Evolutionary conservation across 1,284 basidiomycete genomes (phyloP).

Genomic region (Irpex lacteus): DNA sequence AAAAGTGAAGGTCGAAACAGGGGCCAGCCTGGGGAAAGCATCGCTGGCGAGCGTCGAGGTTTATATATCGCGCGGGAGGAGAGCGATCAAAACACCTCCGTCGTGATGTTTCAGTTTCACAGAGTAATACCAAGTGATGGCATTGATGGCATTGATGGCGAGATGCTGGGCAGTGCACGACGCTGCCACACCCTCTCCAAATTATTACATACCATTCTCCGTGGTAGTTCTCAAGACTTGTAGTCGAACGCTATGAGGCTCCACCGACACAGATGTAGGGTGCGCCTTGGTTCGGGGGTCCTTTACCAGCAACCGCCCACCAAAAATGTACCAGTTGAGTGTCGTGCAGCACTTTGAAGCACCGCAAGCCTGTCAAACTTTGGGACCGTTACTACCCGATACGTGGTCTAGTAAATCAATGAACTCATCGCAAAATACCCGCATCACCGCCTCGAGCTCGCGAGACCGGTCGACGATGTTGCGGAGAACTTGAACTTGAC

Average conservation of each 20-base stretch:
- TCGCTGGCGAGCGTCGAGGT: slow-evolving; percentile 2
- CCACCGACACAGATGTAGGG: neutral
- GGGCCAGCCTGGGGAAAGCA: slow-evolving; percentile 20
- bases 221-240: neutral
- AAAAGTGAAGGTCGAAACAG: slow-evolving; percentile 21
- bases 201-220: neutral
- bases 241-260: neutral
- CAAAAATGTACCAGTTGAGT: neutral
- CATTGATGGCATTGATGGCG: neutral
- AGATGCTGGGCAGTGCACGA: neutral
- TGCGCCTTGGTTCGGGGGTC: neutral
- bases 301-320: neutral
- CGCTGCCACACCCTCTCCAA: neutral
- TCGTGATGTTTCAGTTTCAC: slow-evolving; percentile 13
- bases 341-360: neutral
- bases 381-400: neutral
- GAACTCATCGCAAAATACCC: neutral
- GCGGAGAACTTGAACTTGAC: neutral
- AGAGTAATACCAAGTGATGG: neutral
- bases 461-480: neutral
- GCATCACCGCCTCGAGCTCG: neutral
- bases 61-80: slow-evolving; percentile 10
- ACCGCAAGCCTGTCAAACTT: neutral
- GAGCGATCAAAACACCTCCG: slow-evolving; percentile 7
- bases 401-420: neutral